A percentile compares a stretch with the other conserved stretches of the same genome.
Conservation (phyloP, 495 filamentous ascomycete species). For the Usnea hakonensis region DNA sequence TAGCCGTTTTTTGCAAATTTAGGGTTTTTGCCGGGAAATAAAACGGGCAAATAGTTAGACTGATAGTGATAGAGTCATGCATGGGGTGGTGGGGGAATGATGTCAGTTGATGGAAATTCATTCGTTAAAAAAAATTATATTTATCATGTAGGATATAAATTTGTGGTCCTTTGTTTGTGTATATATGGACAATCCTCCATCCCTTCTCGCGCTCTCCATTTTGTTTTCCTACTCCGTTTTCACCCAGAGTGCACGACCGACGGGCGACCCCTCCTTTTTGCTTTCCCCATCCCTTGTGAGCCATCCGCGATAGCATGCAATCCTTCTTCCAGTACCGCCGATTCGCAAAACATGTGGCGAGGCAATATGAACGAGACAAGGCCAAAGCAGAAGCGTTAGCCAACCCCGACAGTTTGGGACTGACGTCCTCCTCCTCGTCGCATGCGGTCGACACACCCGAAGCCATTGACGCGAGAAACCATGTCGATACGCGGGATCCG, state of each 20-base stretch:
- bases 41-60: no score
- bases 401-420: background rate
- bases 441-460: background rate
- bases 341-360: slow-evolving; percentile 30
- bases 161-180: no score
- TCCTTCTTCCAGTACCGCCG: slow-evolving; percentile 37
- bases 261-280: background rate
- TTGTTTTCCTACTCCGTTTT: background rate
- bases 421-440: background rate
- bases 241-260: no score
- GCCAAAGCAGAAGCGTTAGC: slow-evolving; percentile 14
- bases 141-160: no score
- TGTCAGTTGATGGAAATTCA: no score
- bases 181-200: no score
- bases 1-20: no score
- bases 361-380: slow-evolving; percentile 26
- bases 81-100: no score
- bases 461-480: background rate
- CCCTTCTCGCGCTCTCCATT: no score
- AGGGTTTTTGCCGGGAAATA: no score
- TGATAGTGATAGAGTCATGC: no score
- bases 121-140: no score
- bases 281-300: background rate
- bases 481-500: slow-evolving; percentile 9
- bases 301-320: slow-evolving; percentile 26